Evolutionary conservation across 2,329 filamentous ascomycete genomes (phyloP).

Genomic region (Fusarium sp.): DNA sequence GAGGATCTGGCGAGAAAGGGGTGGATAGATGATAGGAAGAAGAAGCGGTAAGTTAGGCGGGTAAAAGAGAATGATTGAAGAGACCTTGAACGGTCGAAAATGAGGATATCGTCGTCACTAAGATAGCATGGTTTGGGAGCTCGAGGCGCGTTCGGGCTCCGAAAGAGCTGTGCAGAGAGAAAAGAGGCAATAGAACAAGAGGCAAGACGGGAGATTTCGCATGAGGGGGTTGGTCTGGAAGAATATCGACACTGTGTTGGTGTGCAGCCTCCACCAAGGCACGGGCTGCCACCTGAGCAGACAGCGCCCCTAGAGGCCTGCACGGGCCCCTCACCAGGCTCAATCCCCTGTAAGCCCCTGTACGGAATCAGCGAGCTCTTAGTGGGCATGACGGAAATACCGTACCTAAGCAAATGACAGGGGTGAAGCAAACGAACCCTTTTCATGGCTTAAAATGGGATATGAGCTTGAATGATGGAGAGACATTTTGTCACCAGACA

Average conservation of each 20-base stretch:
- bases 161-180: conserved; percentile 35
- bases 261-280: conserved; percentile 6
- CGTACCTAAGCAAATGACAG: conserved; percentile 16
- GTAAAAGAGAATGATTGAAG: neutral
- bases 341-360: conserved; percentile 29
- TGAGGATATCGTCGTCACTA: conserved; percentile 33
- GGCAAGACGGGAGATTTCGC: conserved; percentile 38
- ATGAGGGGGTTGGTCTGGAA: conserved; percentile 43
- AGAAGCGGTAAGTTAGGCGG: conserved; percentile 25
- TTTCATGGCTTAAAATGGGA: conserved; percentile 35
- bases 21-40: conserved; percentile 16
- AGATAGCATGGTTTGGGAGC: conserved; percentile 39
- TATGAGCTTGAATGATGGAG: conserved; percentile 41
- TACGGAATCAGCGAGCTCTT: conserved; percentile 33
- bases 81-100: conserved; percentile 26
- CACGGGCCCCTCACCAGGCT: conserved; percentile 25
- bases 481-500: conserved; percentile 38
- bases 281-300: conserved; percentile 30
- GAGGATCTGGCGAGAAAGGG: conserved; percentile 32
- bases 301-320: conserved; percentile 26
- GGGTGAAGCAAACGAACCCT: conserved; percentile 10
- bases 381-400: conserved; percentile 39
- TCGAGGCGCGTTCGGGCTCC: conserved; percentile 41
- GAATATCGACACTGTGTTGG: conserved; percentile 43
- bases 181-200: conserved; percentile 36